A percentile compares a stretch with the other conserved stretches of the same genome.
phyloP scores from a whole-genome alignment of 2,329 filamentous ascomycete species.

The Aspergillus quadrilineatus region DNA sequence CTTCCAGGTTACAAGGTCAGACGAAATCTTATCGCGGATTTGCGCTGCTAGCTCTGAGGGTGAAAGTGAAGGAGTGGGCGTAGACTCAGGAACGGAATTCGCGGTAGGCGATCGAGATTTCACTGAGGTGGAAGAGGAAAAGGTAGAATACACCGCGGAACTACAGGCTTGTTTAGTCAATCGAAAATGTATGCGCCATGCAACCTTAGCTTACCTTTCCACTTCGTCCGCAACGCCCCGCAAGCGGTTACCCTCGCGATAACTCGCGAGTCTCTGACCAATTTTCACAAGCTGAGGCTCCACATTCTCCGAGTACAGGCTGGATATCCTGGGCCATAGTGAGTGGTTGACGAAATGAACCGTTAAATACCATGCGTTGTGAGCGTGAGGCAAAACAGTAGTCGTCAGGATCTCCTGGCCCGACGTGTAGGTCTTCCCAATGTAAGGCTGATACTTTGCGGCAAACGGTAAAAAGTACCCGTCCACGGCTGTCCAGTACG shows the following conservation, averaged over 20 bases:
- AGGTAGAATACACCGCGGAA: conserved; percentile 23
- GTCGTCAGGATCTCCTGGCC: conserved; percentile 66
- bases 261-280: conserved; percentile 75
- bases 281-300: conserved; percentile 94
- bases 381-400: conserved; percentile 69
- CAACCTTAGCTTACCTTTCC: conserved; percentile 42
- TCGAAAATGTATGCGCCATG: background rate
- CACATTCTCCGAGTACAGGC: conserved; percentile 85
- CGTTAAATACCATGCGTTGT: conserved; percentile 68
- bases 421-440: conserved; percentile 64
- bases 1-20: conserved; percentile 83
- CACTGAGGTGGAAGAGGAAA: conserved; percentile 22
- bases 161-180: background rate
- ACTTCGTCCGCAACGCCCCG: conserved; percentile 58
- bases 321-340: conserved; percentile 76
- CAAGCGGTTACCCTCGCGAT: conserved; percentile 60
- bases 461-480: conserved; percentile 73
- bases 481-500: conserved; percentile 22
- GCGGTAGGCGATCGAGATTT: conserved; percentile 23
- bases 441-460: conserved; percentile 70
- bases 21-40: conserved; percentile 64
- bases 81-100: conserved; percentile 28
- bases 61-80: conserved; percentile 40
- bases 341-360: conserved; percentile 71
- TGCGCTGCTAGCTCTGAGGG: conserved; percentile 43